Conservation (phyloP, 1,139 yeast genomes). For the Geotrichum carabidarum region DNA sequence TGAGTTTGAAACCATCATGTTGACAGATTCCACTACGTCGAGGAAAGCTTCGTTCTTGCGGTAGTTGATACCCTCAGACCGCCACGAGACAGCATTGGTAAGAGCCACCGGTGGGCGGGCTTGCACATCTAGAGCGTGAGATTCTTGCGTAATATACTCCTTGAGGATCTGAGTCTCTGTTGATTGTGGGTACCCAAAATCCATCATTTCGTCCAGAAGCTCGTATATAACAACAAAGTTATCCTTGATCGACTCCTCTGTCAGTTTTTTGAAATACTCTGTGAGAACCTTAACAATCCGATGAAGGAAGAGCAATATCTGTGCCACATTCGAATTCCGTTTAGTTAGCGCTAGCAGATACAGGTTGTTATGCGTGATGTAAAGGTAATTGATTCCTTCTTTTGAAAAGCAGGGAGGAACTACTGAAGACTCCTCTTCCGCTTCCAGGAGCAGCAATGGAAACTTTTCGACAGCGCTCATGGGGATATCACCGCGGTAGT, state of each 20-base stretch:
- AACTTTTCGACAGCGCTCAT: slow-evolving; percentile 74
- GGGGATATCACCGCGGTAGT: slow-evolving; percentile 93
- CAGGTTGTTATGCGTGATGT: slow-evolving; percentile 76
- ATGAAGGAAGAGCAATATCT: slow-evolving; percentile 71
- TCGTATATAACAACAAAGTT: slow-evolving; percentile 92
- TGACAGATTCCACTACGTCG: slow-evolving; percentile 90
- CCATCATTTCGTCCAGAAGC: slow-evolving; percentile 94
- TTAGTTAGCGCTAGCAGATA: slow-evolving; percentile 78
- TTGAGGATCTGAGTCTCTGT: slow-evolving; percentile 93
- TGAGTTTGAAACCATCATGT: slow-evolving; percentile 77
- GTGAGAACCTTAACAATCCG: slow-evolving; percentile 73
- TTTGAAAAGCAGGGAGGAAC: slow-evolving; percentile 71
- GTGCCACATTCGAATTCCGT: slow-evolving; percentile 71
- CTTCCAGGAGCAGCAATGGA: slow-evolving; percentile 65
- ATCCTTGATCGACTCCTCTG: slow-evolving; percentile 91
- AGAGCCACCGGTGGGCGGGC: slow-evolving; percentile 82
- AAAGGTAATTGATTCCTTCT: slow-evolving; percentile 80
- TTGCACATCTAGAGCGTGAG: slow-evolving; percentile 45
- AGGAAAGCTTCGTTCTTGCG: slow-evolving; percentile 94
- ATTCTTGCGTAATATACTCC: slow-evolving; percentile 54
- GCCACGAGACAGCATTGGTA: slow-evolving; percentile 94
- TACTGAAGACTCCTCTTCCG: slow-evolving; percentile 60
- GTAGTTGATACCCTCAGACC: slow-evolving; percentile 84
- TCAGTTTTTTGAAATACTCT: slow-evolving; percentile 80
- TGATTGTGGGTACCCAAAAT: slow-evolving; percentile 92